phyloP scores from a whole-genome alignment of 352 stramenopile genomes.

The Globisporangium sylvaticum region DNA sequence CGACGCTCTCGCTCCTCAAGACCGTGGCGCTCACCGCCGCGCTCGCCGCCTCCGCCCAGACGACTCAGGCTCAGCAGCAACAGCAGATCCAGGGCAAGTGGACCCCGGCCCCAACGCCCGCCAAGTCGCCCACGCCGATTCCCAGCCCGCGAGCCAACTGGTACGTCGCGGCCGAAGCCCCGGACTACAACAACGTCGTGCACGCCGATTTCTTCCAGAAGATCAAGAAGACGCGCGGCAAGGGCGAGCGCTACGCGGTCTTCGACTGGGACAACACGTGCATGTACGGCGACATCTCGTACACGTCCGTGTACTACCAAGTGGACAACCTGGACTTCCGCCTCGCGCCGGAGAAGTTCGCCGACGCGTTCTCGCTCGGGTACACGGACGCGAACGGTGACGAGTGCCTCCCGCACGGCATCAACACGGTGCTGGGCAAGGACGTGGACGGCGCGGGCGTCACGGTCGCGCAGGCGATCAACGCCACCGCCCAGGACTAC shows the following conservation, averaged over 20 bases:
- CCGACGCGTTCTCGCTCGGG: neutral
- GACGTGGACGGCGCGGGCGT: slow-evolving; percentile 48
- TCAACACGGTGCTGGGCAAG: slow-evolving; percentile 39
- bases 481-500: slow-evolving; percentile 35
- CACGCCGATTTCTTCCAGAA: neutral
- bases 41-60: neutral
- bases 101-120: neutral
- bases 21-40: neutral
- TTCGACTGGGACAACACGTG: neutral
- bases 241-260: neutral
- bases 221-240: neutral
- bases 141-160: neutral
- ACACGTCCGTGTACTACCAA: neutral
- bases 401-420: slow-evolving; percentile 39
- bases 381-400: slow-evolving; percentile 23
- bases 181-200: neutral
- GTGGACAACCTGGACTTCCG: neutral
- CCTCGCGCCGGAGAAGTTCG: neutral
- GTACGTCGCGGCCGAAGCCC: neutral
- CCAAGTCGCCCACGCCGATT: neutral
- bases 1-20: neutral
- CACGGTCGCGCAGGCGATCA: slow-evolving; percentile 31
- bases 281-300: neutral
- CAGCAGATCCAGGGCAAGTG: neutral
- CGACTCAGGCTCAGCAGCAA: neutral